Conservation (phyloP, 805 yeast species). For the Candida corydali region DNA sequence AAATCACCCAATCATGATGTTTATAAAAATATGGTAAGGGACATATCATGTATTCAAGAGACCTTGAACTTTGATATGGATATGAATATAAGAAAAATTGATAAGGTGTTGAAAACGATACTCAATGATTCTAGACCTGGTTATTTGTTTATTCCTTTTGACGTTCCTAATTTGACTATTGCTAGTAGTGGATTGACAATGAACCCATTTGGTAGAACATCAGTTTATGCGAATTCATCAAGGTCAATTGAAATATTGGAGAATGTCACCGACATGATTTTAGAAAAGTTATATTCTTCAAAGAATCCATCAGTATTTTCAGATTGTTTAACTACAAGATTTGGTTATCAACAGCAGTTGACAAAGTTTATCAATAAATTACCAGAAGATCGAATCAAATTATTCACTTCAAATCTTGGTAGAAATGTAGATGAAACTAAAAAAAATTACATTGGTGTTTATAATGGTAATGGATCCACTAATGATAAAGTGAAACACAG, state of each 20-base stretch:
- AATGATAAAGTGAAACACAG: constrained; percentile 14
- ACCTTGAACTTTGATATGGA: constrained; percentile 39
- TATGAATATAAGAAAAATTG: constrained; percentile 51
- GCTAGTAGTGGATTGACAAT: constrained; percentile 17
- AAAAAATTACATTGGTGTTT: constrained; percentile 64
- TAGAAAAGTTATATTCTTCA: constrained; percentile 48
- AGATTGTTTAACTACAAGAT: constrained; percentile 69
- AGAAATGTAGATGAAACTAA: constrained; percentile 74
- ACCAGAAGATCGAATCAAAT: constrained; percentile 31
- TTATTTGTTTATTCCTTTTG: constrained; percentile 72
- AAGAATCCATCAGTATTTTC: constrained; percentile 62
- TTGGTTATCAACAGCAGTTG: constrained; percentile 41
- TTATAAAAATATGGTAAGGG: constrained; percentile 61
- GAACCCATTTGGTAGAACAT: constrained; percentile 10
- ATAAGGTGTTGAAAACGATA: constrained; percentile 56
- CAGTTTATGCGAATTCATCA: constrained; percentile 7
- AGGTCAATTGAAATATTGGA: constrained; percentile 14
- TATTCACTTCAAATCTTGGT: constrained; percentile 61
- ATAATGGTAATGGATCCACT: constrained; percentile 53
- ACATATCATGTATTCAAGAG: constrained; percentile 45
- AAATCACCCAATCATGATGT: constrained; percentile 59
- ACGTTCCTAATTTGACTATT: constrained; percentile 46
- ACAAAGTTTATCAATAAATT: constrained; percentile 45
- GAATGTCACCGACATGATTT: constrained; percentile 30
- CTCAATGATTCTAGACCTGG: constrained; percentile 70